Evolutionary conservation across 1,284 basidiomycete species (phyloP).

Genomic region (Austropuccinia psidii): DNA sequence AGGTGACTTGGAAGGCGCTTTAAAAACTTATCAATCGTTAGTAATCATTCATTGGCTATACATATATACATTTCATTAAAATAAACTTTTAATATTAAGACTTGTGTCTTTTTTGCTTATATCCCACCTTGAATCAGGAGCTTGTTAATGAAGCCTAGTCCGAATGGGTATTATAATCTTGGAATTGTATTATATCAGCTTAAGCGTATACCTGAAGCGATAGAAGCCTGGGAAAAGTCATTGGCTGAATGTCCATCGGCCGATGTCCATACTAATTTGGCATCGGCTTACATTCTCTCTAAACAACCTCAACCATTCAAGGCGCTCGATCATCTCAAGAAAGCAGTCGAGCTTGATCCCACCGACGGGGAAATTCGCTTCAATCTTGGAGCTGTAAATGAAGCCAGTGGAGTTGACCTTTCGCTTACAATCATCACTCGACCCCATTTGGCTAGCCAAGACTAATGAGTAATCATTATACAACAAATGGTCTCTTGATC

Average conservation of each 20-base stretch:
- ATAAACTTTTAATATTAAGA: no score
- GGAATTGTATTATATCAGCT: constrained; percentile 27
- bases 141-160: constrained; percentile 15
- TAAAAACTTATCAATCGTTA: constrained; percentile 26
- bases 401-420: constrained; percentile 25
- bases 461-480: neutral
- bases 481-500: neutral
- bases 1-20: constrained; percentile 21
- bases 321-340: constrained; percentile 28
- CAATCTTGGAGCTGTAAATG: constrained; percentile 32
- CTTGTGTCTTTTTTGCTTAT: no score
- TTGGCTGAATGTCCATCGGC: constrained; percentile 2
- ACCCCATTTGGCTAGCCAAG: neutral
- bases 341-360: constrained; percentile 29
- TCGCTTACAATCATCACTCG: neutral
- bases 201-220: constrained; percentile 26
- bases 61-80: no score
- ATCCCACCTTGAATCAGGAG: neutral
- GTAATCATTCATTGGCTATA: neutral
- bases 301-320: constrained; percentile 32
- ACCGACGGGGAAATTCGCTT: constrained; percentile 33
- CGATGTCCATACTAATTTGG: constrained; percentile 34
- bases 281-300: constrained; percentile 34
- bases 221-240: constrained; percentile 15
- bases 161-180: constrained; percentile 28